These are phyloP conservation scores for Xanthoparmelia taractica DNA, from an alignment of 495 filamentous ascomycete species.

Conservation along the genomic window DNA sequence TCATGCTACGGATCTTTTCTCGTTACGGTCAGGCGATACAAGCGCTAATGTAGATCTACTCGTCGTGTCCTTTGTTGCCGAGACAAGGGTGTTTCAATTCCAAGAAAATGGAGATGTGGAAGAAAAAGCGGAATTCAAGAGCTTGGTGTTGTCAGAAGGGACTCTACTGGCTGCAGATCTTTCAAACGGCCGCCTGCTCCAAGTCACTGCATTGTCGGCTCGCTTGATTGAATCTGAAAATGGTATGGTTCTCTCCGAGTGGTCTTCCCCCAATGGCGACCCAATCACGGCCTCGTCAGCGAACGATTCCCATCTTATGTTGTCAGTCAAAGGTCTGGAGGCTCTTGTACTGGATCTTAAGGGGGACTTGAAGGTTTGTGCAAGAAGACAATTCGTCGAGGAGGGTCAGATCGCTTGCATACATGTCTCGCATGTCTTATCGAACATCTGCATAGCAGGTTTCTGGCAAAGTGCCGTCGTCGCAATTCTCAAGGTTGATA, in stretches of 20 bases:
- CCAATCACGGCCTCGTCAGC: constrained; percentile 72
- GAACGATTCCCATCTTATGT: constrained; percentile 56
- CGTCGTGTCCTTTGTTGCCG: constrained; percentile 70
- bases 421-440: constrained; percentile 46
- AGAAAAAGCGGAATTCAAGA: constrained; percentile 66
- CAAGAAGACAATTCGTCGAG: constrained; percentile 50
- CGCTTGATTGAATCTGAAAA: constrained; percentile 60
- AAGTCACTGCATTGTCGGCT: constrained; percentile 63
- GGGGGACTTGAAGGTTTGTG: constrained; percentile 46
- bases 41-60: constrained; percentile 56
- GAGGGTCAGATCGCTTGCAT: constrained; percentile 79
- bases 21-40: constrained; percentile 45
- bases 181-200: constrained; percentile 55
- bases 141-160: constrained; percentile 57
- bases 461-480: constrained; percentile 76
- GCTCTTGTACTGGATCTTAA: constrained; percentile 59
- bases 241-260: constrained; percentile 59
- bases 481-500: constrained; percentile 57
- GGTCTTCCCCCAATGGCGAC: constrained; percentile 51
- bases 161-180: constrained; percentile 68
- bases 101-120: constrained; percentile 69
- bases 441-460: constrained; percentile 60
- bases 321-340: constrained; percentile 63
- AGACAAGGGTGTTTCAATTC: constrained; percentile 79
- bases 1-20: constrained; percentile 63